Evolutionary conservation across 768 basidiomycete genomes (phyloP).

Genomic region (Russula earlei): DNA sequence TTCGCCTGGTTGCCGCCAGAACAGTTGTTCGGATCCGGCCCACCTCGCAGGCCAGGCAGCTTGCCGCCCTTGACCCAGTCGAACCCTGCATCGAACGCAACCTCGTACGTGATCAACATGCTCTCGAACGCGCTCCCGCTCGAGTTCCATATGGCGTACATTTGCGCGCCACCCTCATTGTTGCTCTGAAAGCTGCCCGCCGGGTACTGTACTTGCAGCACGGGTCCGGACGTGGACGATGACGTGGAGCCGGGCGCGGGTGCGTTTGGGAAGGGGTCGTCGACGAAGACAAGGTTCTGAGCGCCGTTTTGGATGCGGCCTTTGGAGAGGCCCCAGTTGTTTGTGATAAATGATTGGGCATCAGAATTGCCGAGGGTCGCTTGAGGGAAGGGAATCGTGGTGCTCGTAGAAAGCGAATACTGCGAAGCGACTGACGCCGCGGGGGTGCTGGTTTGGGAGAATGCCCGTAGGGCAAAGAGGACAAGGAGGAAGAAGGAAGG

Average conservation of each 20-base stretch:
- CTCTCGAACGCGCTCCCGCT: slow-evolving; percentile 48
- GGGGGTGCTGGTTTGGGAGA: slow-evolving; percentile 1
- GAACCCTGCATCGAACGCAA: slow-evolving; percentile 58
- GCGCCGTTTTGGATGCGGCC: slow-evolving; percentile 51
- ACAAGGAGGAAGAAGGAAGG: not conserved
- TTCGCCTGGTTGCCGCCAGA: slow-evolving; percentile 57
- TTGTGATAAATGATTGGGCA: slow-evolving; percentile 41
- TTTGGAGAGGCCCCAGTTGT: slow-evolving; percentile 53
- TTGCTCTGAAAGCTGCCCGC: slow-evolving; percentile 48
- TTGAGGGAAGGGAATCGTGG: slow-evolving; percentile 54
- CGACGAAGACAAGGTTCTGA: slow-evolving; percentile 49
- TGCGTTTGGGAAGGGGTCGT: slow-evolving; percentile 54
- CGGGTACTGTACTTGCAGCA: slow-evolving; percentile 56
- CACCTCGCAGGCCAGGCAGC: slow-evolving; percentile 68
- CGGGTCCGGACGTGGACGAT: slow-evolving; percentile 28
- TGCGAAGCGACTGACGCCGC: slow-evolving; percentile 33
- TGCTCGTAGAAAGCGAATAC: slow-evolving; percentile 51
- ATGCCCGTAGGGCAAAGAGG: not conserved
- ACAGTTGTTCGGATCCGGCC: slow-evolving; percentile 51
- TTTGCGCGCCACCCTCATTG: slow-evolving; percentile 52
- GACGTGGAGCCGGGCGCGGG: slow-evolving; percentile 27
- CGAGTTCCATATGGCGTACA: slow-evolving; percentile 59
- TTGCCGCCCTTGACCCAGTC: slow-evolving; percentile 73
- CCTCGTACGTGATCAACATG: slow-evolving; percentile 66
- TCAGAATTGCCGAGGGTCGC: slow-evolving; percentile 44